Conservation (phyloP, 768 basidiomycete genomes). For the Leccinellum rugosiceps region DNA sequence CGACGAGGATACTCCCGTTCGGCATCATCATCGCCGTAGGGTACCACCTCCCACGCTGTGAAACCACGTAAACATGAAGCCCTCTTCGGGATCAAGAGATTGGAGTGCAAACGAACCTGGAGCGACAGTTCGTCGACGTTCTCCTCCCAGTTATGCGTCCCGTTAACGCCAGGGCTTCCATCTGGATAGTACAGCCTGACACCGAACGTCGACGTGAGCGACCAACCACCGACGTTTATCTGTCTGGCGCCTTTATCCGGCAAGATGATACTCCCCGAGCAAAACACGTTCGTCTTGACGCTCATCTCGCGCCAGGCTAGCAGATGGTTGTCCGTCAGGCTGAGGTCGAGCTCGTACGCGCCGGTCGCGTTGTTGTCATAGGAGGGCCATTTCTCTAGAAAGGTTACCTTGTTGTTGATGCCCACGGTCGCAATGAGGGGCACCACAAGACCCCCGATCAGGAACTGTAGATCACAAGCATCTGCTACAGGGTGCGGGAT, state of each 20-base stretch:
- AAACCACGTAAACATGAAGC: not conserved
- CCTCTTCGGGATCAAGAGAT: no score
- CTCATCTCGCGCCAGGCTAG: conserved; percentile 75
- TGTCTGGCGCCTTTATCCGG: conserved; percentile 62
- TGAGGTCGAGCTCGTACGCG: conserved; percentile 74
- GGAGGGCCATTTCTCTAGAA: conserved; percentile 70
- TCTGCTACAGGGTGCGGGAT: not conserved
- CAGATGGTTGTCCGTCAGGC: conserved; percentile 41
- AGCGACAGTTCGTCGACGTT: conserved; percentile 52
- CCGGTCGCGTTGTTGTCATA: conserved; percentile 66
- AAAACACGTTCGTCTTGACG: conserved; percentile 76
- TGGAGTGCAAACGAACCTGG: conserved; percentile 43
- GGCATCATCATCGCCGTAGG: conserved; percentile 64
- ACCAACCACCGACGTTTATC: conserved; percentile 47
- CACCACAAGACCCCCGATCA: conserved; percentile 60
- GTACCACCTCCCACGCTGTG: conserved; percentile 69
- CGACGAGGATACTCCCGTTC: conserved; percentile 70
- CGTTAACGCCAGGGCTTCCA: conserved; percentile 63
- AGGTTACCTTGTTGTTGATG: conserved; percentile 77
- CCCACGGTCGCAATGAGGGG: conserved; percentile 75
- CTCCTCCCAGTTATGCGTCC: conserved; percentile 81
- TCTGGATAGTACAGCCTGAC: conserved; percentile 71
- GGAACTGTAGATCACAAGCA: conserved; percentile 32
- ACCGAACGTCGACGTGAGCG: conserved; percentile 66
- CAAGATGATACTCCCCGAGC: conserved; percentile 67